Evolutionary conservation across 768 basidiomycete species (phyloP).

Genomic region (Panellus pusillus): DNA sequence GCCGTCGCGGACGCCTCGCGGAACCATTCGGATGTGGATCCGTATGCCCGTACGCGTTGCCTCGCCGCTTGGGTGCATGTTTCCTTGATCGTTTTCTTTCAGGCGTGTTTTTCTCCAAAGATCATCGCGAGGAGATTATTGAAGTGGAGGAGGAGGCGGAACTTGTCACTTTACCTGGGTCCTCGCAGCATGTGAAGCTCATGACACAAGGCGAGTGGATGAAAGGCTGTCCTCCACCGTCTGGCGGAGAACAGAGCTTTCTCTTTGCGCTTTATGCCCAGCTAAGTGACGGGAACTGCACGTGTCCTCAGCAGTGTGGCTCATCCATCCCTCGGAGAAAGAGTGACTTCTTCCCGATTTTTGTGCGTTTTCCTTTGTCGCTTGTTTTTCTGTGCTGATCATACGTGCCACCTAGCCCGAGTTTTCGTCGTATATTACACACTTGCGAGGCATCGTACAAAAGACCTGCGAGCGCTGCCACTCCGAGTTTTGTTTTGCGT

Average conservation of each 20-base stretch:
- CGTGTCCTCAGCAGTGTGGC: constrained; percentile 79
- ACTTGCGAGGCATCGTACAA: constrained; percentile 57
- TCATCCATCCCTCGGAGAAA: constrained; percentile 58
- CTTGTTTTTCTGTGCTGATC: constrained; percentile 13
- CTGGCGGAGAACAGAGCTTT: constrained; percentile 87
- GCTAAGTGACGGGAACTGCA: constrained; percentile 59
- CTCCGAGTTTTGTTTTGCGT: constrained; percentile 69
- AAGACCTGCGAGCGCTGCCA: constrained; percentile 64
- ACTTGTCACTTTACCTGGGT: constrained; percentile 40
- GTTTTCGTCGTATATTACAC: constrained; percentile 68
- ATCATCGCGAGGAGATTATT: constrained; percentile 87
- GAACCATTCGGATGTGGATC: constrained; percentile 67
- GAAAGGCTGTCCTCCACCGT: constrained; percentile 82
- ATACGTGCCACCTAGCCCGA: constrained; percentile 50
- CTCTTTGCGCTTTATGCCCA: constrained; percentile 83
- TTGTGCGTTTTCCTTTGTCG: constrained; percentile 53
- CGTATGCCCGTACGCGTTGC: constrained; percentile 70
- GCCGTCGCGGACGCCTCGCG: constrained; percentile 39
- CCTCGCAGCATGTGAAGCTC: constrained; percentile 53
- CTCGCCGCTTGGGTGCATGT: not conserved
- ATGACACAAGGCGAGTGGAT: constrained; percentile 95
- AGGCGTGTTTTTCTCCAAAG: constrained; percentile 96
- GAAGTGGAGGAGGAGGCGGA: constrained; percentile 86
- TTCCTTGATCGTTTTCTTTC: constrained; percentile 12
- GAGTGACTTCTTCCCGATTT: constrained; percentile 80